Base-by-base conservation (phyloP, 2,329 filamentous ascomycete genomes). In the Neonectria punicea region DNA sequence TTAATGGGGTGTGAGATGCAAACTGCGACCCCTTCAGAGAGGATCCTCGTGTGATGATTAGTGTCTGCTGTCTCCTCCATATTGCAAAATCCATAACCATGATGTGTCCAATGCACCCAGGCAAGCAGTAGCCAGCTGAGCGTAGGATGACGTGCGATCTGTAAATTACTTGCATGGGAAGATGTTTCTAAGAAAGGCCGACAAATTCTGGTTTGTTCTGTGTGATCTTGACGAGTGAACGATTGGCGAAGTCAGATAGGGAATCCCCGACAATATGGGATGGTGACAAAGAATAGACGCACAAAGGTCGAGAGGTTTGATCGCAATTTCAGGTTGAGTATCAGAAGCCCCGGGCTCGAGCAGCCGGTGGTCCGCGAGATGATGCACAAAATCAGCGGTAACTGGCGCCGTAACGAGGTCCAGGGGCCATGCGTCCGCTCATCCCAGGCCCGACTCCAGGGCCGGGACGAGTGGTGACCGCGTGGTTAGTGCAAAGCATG, bases 401-500 rank as follows among this genome's bases (percentile, higher is more conserved):
- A 70, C 82, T 78, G 72, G 83, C 82, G 70, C 83, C 84, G 76
- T 86, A 91, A 61, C 89, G 86, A 73, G 87, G 80, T 61, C 84
- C 85, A 57, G 87, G 86, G 67, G 85, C 85, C 78, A 90, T 83
- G 39, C 87, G 89, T 58, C 80, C 76, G 25, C 83, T 81, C 73
- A 92, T 85, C 65, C 89, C 85, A 65, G 90, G 86, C 20, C 93
- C 92, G 71, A 90, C 87, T 32, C 93, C 92, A 70, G 94, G 93
- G 46, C 94, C 95, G 66, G 95, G 94, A 60, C 94, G 93, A 73
- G 94, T 98, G 57, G 92, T 88, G 72, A 94, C 89, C 53, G 93
- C 93, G 41, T 94, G 95, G 80, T 98, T 98, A 82, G 93, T 97
- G 84, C 97, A 99, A 59, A 99, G 91, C 95, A 99, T 98, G 34